Evolutionary conservation across 2,329 filamentous ascomycete genomes (phyloP).

Genomic region (Didymella lethalis): DNA sequence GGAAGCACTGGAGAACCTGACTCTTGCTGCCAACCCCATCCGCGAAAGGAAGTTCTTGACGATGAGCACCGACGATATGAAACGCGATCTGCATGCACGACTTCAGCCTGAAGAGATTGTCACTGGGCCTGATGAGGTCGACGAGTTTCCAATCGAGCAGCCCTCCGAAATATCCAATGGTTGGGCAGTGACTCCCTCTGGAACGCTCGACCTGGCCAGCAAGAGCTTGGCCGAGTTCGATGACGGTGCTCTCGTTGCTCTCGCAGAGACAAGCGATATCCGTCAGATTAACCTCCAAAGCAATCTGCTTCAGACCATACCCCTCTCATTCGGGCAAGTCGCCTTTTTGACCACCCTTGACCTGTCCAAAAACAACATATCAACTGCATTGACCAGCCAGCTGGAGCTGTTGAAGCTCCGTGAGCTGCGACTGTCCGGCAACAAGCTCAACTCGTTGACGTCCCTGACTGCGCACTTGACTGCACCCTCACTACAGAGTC

Average conservation of each 20-base stretch:
- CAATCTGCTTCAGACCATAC: conserved; percentile 76
- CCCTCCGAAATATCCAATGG: conserved; percentile 15
- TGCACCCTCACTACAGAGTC: conserved; percentile 76
- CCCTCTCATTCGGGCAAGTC: conserved; percentile 73
- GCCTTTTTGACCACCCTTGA: conserved; percentile 75
- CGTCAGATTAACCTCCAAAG: conserved; percentile 74
- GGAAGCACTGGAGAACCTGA: conserved; percentile 76
- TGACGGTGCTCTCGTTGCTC: conserved; percentile 49
- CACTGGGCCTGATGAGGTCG: conserved; percentile 6
- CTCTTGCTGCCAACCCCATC: conserved; percentile 87
- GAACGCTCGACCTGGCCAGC: conserved; percentile 54
- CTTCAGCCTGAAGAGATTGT: conserved; percentile 61
- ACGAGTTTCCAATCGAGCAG: not conserved
- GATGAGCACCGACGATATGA: conserved; percentile 82
- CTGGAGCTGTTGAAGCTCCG: conserved; percentile 76
- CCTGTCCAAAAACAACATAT: conserved; percentile 78
- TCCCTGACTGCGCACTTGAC: conserved; percentile 71
- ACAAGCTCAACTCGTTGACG: conserved; percentile 72
- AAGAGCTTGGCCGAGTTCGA: conserved; percentile 52
- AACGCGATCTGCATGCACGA: conserved; percentile 72
- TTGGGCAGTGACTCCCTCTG: conserved; percentile 47
- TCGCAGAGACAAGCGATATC: conserved; percentile 58
- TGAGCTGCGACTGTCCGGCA: conserved; percentile 77
- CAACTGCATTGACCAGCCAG: conserved; percentile 47
- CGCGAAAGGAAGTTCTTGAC: conserved; percentile 85